A percentile compares a stretch with the other conserved stretches of the same genome.
Conservation (phyloP, 192 early-diverging fungal species). For the Coemansia sp. region DNA sequence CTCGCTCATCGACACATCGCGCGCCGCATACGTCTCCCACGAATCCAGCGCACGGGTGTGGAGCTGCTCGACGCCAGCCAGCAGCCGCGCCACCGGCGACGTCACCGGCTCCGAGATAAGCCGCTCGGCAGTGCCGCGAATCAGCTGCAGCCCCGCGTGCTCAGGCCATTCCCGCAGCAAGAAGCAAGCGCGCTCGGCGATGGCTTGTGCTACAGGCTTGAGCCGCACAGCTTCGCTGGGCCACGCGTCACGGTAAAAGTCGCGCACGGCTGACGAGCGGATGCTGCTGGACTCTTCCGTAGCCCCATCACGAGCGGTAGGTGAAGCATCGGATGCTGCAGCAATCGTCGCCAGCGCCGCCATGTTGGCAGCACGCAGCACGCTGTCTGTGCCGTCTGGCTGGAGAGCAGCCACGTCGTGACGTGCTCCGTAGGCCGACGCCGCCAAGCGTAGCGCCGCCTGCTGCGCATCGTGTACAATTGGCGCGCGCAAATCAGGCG, state of each 20-base stretch:
- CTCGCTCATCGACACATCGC: conserved; percentile 70
- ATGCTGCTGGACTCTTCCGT: neutral
- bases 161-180: conserved; percentile 86
- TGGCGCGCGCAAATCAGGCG: conserved; percentile 13
- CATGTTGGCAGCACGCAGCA: conserved; percentile 40
- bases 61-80: conserved; percentile 87
- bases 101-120: conserved; percentile 68
- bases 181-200: conserved; percentile 61
- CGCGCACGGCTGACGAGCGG: conserved; percentile 57
- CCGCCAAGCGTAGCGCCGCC: conserved; percentile 29
- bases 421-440: conserved; percentile 8
- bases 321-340: neutral
- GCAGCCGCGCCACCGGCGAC: conserved; percentile 83
- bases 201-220: conserved; percentile 59
- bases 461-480: conserved; percentile 29
- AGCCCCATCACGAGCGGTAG: neutral
- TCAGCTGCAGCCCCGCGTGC: conserved; percentile 79
- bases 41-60: conserved; percentile 82
- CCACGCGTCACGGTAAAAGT: conserved; percentile 89
- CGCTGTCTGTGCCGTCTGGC: conserved; percentile 5
- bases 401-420: conserved; percentile 23
- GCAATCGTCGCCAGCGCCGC: conserved; percentile 34
- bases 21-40: conserved; percentile 88
- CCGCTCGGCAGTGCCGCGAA: conserved; percentile 63
- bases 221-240: conserved; percentile 71